Evolutionary conservation across 1,284 basidiomycete species (phyloP), one percentile per base, ranked within the genome.

Genomic region (Heimioporus punctisporus): DNA sequence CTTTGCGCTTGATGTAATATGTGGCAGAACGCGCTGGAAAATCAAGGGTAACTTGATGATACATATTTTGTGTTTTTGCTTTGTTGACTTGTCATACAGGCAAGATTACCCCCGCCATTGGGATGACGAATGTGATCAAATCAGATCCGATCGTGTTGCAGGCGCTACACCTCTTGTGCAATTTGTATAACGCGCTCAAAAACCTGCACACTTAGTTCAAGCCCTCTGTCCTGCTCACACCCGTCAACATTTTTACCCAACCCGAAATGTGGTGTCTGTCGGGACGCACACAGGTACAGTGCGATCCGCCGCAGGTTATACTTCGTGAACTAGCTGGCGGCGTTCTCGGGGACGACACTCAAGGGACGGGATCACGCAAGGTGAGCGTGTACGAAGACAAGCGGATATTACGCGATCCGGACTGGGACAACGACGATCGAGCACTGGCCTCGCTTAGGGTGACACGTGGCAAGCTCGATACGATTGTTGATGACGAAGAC

Each of bases 81-180:
- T n/a, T n/a, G n/a, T n/a, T n/a, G n/a, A n/a, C n/a, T n/a, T 15
- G 2, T 17, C 4, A 34, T 14, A 23, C 27, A 95, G 97, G 97
- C 14, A 99, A 99, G 75, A 99, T 99, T 69, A 98, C 97, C 59
- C 97, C 97, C 1, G 97, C 97, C 3, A 98, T 99, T 62, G 97
- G 97, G 3, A 98, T 97, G 1, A 99, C 97, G 10, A 99, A 99
- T 71, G 97, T 97, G 15, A 93, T 99, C 72, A 88, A 98, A 60
- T 92, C 97, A 0, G 97, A 96, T 0, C 78, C 97, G 34, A 93
- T 98, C 62, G 95, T 98, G 19, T 80, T 98, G 47, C 96, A 98
- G 73, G 92, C 95, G 0, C 74, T 98, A 15, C 88, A 95, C 55
- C 79, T 97, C 27, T 80, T 98, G 34, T 81, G 82, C 27, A 82